Conservation (phyloP, 2,329 filamentous ascomycete genomes). For the Fusarium sp. region DNA sequence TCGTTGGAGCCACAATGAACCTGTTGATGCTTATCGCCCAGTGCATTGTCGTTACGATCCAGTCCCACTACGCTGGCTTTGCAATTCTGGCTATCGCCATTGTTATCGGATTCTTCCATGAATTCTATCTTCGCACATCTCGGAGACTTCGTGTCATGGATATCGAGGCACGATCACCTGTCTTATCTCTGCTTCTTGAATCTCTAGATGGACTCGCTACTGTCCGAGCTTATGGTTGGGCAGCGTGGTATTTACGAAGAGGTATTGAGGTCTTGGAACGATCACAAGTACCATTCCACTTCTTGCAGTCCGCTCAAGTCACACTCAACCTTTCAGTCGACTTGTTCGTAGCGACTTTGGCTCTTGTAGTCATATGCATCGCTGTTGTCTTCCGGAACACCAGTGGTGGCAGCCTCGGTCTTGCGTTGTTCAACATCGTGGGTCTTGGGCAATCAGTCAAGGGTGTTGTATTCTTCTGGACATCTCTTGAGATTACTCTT, state of each 20-base stretch:
- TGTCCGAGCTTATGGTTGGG: neutral
- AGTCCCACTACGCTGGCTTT: neutral
- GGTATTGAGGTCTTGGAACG: neutral
- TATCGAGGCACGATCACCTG: neutral
- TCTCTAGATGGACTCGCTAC: neutral
- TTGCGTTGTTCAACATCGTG: neutral
- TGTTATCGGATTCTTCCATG: neutral
- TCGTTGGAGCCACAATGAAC: neutral
- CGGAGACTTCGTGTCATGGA: constrained; percentile 2
- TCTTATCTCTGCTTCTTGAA: neutral
- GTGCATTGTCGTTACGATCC: neutral
- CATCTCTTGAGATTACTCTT: neutral
- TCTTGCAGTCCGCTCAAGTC: neutral
- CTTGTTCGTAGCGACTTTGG: neutral
- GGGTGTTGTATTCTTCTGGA: neutral
- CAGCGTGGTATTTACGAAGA: neutral
- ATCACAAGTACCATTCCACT: neutral
- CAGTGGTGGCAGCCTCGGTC: neutral
- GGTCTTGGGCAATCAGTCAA: neutral
- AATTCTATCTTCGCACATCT: neutral
- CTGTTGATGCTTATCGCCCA: neutral
- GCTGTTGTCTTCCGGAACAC: neutral
- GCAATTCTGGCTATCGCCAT: neutral
- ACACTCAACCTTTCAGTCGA: neutral
- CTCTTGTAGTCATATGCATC: neutral